Percentiles rank a stretch among this genome's conserved stretches.
Evolutionary conservation across 192 early-diverging fungal genomes (phyloP).

Genomic region (Thamnidium elegans): DNA sequence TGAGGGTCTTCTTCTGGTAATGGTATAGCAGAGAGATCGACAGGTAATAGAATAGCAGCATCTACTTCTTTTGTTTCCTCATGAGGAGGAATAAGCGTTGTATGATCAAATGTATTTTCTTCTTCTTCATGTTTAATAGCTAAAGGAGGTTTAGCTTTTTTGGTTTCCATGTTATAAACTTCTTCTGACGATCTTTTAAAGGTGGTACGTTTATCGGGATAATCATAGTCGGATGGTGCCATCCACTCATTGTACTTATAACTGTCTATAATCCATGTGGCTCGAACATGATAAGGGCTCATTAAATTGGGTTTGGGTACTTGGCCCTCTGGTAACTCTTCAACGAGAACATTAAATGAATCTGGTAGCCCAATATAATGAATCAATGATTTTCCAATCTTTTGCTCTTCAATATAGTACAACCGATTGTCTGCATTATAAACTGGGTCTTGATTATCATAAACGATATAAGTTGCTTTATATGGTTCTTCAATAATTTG

Average conservation of each 20-base stretch:
- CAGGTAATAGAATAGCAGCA: background rate
- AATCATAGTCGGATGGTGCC: constrained; percentile 38
- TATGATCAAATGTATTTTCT: background rate
- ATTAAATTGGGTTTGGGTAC: constrained; percentile 37
- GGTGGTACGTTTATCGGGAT: background rate
- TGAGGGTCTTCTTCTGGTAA: constrained; percentile 56
- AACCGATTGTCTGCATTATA: constrained; percentile 2
- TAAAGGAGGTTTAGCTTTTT: background rate
- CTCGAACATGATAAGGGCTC: constrained; percentile 58
- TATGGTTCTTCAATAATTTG: constrained; percentile 1
- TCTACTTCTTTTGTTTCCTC: too few species aligned
- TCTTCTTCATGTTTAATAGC: background rate
- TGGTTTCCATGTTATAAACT: background rate
- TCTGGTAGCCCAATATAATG: constrained; percentile 72
- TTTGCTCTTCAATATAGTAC: constrained; percentile 8
- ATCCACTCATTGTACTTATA: constrained; percentile 72
- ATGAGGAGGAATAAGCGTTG: background rate
- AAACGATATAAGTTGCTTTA: constrained; percentile 22
- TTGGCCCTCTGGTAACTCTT: constrained; percentile 35
- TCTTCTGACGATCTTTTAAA: constrained; percentile 1
- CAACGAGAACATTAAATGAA: constrained; percentile 54
- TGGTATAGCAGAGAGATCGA: constrained; percentile 5
- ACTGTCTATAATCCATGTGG: constrained; percentile 71
- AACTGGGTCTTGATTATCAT: constrained; percentile 7
- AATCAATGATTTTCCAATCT: constrained; percentile 25